phyloP scores from a whole-genome alignment of 1,284 basidiomycete species.

The Tilletia walkeri region DNA sequence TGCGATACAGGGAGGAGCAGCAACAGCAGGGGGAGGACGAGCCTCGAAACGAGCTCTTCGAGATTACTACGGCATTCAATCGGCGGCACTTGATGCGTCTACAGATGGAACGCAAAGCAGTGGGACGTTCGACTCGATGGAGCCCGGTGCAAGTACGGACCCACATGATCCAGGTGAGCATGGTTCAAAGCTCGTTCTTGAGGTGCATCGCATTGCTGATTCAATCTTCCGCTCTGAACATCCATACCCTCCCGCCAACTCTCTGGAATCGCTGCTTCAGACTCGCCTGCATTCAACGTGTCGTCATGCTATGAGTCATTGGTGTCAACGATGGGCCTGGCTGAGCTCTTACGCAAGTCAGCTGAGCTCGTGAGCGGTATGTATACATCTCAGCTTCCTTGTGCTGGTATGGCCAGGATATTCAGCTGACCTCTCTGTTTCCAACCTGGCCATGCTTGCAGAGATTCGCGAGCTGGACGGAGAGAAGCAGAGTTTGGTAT shows the following conservation, averaged over 20 bases:
- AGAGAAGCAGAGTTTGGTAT: constrained; percentile 83
- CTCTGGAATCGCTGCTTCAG: background rate
- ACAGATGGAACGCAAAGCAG: constrained; percentile 2
- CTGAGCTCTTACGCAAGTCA: constrained; percentile 35
- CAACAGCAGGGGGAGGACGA: background rate
- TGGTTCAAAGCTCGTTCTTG: background rate
- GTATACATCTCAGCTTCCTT: background rate
- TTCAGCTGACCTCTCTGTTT: background rate
- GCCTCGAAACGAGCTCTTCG: constrained; percentile 25
- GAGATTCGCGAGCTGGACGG: constrained; percentile 83
- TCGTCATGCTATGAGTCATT: constrained; percentile 26
- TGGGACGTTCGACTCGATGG: background rate
- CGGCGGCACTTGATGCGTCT: constrained; percentile 13
- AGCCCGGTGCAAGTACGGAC: background rate
- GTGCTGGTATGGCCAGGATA: too few relatives aligned
- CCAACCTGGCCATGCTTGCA: constrained; percentile 48
- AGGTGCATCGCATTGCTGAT: background rate
- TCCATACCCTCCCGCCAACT: too few relatives aligned
- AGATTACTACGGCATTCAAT: constrained; percentile 46
- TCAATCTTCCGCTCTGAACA: background rate
- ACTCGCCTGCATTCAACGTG: constrained; percentile 16
- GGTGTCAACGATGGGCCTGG: constrained; percentile 30
- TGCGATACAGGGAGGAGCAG: too few relatives aligned
- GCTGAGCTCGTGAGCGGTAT: constrained; percentile 34
- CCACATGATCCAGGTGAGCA: constrained; percentile 17